Evolutionary conservation across 345 rosid species (phyloP), one percentile per base, ranked within the genome.

Genomic region (Sisymbrium altissimum): DNA sequence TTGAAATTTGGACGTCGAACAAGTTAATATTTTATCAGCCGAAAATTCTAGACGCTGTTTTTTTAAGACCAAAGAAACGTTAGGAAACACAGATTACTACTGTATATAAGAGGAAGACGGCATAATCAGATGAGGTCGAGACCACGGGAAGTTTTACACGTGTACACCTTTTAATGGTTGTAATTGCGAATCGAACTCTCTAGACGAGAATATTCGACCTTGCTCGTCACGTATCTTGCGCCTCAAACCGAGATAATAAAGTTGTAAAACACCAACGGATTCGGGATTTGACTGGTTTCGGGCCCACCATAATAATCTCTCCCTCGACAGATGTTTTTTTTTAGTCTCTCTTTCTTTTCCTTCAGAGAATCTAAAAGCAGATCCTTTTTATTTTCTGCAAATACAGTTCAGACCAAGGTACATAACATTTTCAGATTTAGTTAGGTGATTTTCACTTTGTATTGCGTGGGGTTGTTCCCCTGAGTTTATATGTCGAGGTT

Each of bases 211-310:
- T 2, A 46, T 74, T 46, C 9, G 30, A 50, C 41, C 60, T 59
- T 66, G 55, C 55, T 15, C 52, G 36, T 59, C 78, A 58, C 62
- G 54, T 67, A 50, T 29, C 62, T 66, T 66, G 67, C 52, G 3
- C 75, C 38, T 12, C 50, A 59, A 60, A 3, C 60, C 49, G 49
- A 49, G 54, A 19, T 19, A 18, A 15, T 6, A 10, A 18, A 48
- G 2, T 3, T 27, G 3, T 15, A 2, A 49, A 50, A 21, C 6
- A 9, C 29, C 4, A 50, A 17, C 52, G 18, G 43, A 38, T 46
- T 60, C 32, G 61, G 68, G 68, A 61, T 61, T 71, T 35, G 29
- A 48, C 15, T 50, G 55, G 55, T 49, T 38, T 44, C 3, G 41
- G 61, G 61, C 75, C n/a, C n/a, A n/a, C n/a, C 68, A 38, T 46